A percentile compares a stretch with the other conserved stretches of the same genome.
Conservation (phyloP, 768 basidiomycete species). For the Tremella mesenterica region DNA sequence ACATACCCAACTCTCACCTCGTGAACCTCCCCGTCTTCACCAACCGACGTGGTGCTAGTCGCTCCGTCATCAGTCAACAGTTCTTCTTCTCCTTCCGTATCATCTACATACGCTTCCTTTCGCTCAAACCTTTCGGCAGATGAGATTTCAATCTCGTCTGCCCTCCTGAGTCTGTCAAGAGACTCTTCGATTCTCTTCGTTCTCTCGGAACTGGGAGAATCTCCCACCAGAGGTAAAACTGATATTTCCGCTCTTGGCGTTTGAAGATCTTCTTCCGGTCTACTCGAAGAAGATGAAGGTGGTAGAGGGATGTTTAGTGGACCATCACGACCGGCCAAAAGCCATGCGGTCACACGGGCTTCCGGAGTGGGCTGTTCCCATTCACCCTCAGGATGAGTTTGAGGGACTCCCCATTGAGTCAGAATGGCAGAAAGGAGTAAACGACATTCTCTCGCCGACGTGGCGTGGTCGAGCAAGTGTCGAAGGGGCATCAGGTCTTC, state of each 20-base stretch:
- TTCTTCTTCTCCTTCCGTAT: too few relatives aligned
- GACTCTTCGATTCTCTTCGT: not conserved
- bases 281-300: not conserved
- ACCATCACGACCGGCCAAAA: slow-evolving; percentile 30
- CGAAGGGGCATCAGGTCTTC: slow-evolving; percentile 59
- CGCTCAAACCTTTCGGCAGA: too few relatives aligned
- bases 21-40: not conserved
- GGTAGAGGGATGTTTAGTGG: slow-evolving; percentile 9
- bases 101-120: too few relatives aligned
- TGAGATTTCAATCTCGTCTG: too few relatives aligned
- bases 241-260: not conserved
- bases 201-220: too few relatives aligned
- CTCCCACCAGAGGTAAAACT: too few relatives aligned
- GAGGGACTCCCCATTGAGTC: slow-evolving; percentile 53
- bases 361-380: slow-evolving; percentile 21
- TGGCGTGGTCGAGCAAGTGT: slow-evolving; percentile 58
- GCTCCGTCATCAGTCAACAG: not conserved
- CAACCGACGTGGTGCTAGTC: not conserved
- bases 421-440: slow-evolving; percentile 76
- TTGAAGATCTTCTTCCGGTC: not conserved
- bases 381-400: slow-evolving; percentile 25
- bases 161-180: too few relatives aligned
- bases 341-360: slow-evolving; percentile 31
- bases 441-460: slow-evolving; percentile 71
- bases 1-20: too few relatives aligned